Base-by-base conservation (phyloP, 345 rosid species). In the Camelina laxa region DNA sequence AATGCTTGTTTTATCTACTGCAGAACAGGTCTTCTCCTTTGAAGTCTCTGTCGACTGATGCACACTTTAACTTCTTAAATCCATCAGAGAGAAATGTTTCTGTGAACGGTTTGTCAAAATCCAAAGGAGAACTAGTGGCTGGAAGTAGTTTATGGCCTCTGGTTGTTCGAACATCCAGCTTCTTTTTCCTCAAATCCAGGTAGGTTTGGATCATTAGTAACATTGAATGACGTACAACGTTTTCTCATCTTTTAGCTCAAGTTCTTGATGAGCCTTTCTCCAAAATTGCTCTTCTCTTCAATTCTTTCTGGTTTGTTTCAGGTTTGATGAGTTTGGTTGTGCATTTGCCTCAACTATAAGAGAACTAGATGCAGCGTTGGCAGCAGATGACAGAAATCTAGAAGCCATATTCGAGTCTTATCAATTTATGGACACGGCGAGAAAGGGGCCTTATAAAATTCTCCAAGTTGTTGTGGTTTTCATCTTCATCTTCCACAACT, bases 151-250 rank as follows among this genome's bases (percentile, higher is more conserved):
- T 89, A 35, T 95, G 99, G 97, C 60, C 86, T 50, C 84, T 89
- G 63, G 54, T 90, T 38, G 87, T 95, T 67, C 81, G 91, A 74
- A 82, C 84, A 55, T 72, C 76, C 33, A 87, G 98, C 82, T 89
- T 83, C 80, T 87, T 91, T 73, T 87, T 87, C 88, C 60, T 89
- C 36, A 72, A 85, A 76, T 82, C 88, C 75, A 90, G 96, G 97
- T 91, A 78, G 20, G 71, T 69, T 71, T 71, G 16, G 57, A 58
- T 21, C 65, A 60, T 50, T 21, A 48, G 24, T 36, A 48, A 19
- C 38, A 16, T 31, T 61, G 20, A 60, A 13, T 60, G 41, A 50
- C 50, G 60, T 13, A 47, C 16, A 33, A 31, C 38, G 35, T 1
- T 19, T 21, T 15, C 24, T 45, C 27, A 19, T 56, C 62, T 27